Percentiles rank a stretch among this genome's conserved stretches.
These are phyloP conservation scores for Irpex rosettiformis DNA, from an alignment of 1,284 basidiomycete species.

Conservation along the genomic window DNA sequence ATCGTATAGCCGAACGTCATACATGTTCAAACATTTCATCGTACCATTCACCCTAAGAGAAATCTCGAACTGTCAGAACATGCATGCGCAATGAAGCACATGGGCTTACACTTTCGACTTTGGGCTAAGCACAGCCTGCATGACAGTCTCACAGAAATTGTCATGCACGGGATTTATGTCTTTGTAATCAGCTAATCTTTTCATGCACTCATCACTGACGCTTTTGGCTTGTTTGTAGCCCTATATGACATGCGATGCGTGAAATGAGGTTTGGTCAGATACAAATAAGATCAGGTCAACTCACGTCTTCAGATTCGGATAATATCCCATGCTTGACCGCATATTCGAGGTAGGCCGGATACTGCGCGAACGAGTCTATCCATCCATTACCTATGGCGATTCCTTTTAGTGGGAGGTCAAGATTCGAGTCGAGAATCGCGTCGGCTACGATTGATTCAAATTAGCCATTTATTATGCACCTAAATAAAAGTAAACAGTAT, in stretches of 20 bases:
- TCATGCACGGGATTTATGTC: conserved; percentile 61
- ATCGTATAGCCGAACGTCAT: conserved; percentile 90
- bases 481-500: not conserved
- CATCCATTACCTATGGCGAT: conserved; percentile 96
- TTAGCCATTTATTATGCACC: not conserved
- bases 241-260: conserved; percentile 30
- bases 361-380: conserved; percentile 90
- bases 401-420: conserved; percentile 66
- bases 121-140: conserved; percentile 57
- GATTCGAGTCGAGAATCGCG: conserved; percentile 67
- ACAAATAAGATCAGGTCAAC: not conserved
- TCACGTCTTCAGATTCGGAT: conserved; percentile 67
- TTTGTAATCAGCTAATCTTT: conserved; percentile 44
- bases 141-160: conserved; percentile 62
- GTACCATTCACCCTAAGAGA: conserved; percentile 73
- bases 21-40: conserved; percentile 88
- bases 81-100: not conserved
- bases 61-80: not conserved
- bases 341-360: conserved; percentile 89
- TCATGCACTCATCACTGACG: conserved; percentile 64
- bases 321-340: conserved; percentile 79
- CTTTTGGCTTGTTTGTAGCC: conserved; percentile 62
- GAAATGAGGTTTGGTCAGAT: not conserved
- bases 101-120: conserved; percentile 61
- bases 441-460: conserved; percentile 50